Evolutionary conservation across 2,329 filamentous ascomycete species (phyloP).

Genomic region (Ophiostoma sp.): DNA sequence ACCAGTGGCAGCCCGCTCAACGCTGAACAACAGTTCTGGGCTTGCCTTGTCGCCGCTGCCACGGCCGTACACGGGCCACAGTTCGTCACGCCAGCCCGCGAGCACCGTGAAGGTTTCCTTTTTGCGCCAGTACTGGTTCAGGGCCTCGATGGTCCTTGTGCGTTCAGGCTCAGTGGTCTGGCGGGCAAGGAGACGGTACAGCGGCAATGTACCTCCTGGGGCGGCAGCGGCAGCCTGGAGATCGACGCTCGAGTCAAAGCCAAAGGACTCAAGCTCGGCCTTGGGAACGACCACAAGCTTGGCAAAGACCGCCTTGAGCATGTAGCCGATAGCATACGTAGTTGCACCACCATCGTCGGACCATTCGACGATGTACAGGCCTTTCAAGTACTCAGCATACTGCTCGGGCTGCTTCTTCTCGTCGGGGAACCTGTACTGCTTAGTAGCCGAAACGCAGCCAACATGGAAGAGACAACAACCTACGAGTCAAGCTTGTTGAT

Average conservation of each 20-base stretch:
- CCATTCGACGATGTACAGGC: conserved; percentile 62
- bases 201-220: conserved; percentile 53
- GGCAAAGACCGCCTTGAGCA: conserved; percentile 47
- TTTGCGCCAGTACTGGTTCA: conserved; percentile 63
- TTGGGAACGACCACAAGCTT: conserved; percentile 48
- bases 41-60: conserved; percentile 36
- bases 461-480: conserved; percentile 17
- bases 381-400: conserved; percentile 51
- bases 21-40: conserved; percentile 61
- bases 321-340: conserved; percentile 53
- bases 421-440: conserved; percentile 65
- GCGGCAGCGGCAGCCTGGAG: conserved; percentile 24
- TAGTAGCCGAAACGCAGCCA: not conserved
- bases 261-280: conserved; percentile 51
- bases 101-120: conserved; percentile 68
- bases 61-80: conserved; percentile 69
- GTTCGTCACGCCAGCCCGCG: conserved; percentile 71
- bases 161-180: conserved; percentile 54
- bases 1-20: conserved; percentile 69
- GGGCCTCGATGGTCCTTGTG: conserved; percentile 49
- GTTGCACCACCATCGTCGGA: conserved; percentile 57
- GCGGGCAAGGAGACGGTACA: conserved; percentile 56
- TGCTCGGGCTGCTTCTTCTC: conserved; percentile 54
- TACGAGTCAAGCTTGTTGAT: conserved; percentile 29
- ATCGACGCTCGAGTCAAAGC: conserved; percentile 46